These are phyloP conservation scores for Rhodotorula kratochvilovae DNA, from an alignment of 768 basidiomycete genomes.

Conservation along the genomic window DNA sequence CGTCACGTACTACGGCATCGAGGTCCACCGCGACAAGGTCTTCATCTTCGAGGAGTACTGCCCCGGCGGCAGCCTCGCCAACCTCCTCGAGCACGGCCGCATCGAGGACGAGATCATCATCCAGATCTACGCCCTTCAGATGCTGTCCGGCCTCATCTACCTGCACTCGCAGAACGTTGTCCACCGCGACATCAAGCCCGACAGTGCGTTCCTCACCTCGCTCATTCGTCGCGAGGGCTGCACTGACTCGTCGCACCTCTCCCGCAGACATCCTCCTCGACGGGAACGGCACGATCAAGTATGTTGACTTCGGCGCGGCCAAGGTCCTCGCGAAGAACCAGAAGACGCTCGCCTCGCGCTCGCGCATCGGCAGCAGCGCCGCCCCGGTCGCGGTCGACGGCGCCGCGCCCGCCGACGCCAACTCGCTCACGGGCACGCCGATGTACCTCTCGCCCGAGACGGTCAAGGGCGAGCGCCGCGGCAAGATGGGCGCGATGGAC, in stretches of 20 bases:
- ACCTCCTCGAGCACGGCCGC: slow-evolving; percentile 81
- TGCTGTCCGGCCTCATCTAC: slow-evolving; percentile 89
- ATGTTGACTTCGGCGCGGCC: slow-evolving; percentile 94
- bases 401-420: slow-evolving; percentile 46
- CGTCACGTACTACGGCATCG: slow-evolving; percentile 97
- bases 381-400: slow-evolving; percentile 35
- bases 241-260: too few relatives aligned
- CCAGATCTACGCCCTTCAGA: slow-evolving; percentile 92
- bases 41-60: slow-evolving; percentile 99
- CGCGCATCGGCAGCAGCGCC: slow-evolving; percentile 45
- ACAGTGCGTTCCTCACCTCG: slow-evolving; percentile 62
- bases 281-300: slow-evolving; percentile 85
- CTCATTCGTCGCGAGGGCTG: too few relatives aligned
- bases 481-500: slow-evolving; percentile 92
- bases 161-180: slow-evolving; percentile 87
- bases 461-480: slow-evolving; percentile 85
- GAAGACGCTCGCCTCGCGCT: slow-evolving; percentile 60
- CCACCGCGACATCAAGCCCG: slow-evolving; percentile 96
- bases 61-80: slow-evolving; percentile 85
- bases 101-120: slow-evolving; percentile 96
- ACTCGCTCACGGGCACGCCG: slow-evolving; percentile 81
- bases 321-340: slow-evolving; percentile 88
- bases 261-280: slow-evolving; percentile 80
- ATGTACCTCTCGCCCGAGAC: slow-evolving; percentile 99
- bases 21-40: slow-evolving; percentile 96